Percentiles rank a stretch among this genome's conserved stretches.
Conservation (phyloP, 1,284 basidiomycete species). For the Apiotrichum akiyoshidainum region DNA sequence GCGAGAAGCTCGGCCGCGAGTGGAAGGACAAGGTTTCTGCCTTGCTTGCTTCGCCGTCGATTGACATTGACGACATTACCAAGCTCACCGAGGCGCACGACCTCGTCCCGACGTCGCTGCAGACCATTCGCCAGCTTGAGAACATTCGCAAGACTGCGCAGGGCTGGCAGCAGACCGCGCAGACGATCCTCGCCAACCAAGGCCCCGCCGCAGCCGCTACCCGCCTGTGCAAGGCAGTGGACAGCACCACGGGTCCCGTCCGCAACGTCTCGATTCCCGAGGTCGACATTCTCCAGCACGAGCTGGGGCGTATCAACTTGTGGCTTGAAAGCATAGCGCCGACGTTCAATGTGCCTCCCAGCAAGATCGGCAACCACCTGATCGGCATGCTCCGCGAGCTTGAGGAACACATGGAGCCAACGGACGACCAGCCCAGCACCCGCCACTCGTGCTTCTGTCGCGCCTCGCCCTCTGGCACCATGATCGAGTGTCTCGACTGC, state of each 20-base stretch:
- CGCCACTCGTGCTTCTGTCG: conserved; percentile 39
- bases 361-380: conserved; percentile 26
- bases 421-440: conserved; percentile 33
- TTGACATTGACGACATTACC: conserved; percentile 27
- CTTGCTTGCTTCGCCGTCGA: conserved; percentile 25
- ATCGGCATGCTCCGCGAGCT: conserved; percentile 28
- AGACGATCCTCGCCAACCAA: conserved; percentile 19
- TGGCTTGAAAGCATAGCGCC: conserved; percentile 29
- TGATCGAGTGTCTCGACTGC: conserved; percentile 37
- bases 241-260: conserved; percentile 27
- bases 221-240: conserved; percentile 36
- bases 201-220: conserved; percentile 28
- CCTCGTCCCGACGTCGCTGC: conserved; percentile 30
- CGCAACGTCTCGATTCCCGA: conserved; percentile 37
- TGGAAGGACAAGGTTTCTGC: conserved; percentile 30
- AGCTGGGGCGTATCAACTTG: conserved; percentile 31
- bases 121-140: conserved; percentile 38
- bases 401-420: conserved; percentile 27
- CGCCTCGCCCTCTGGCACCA: conserved; percentile 15
- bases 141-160: conserved; percentile 34
- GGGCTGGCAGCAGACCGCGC: conserved; percentile 37
- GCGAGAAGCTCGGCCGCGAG: conserved; percentile 25
- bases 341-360: conserved; percentile 15
- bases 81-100: conserved; percentile 31
- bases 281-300: conserved; percentile 32